phyloP scores from a whole-genome alignment of 208 protist species.

The Trypanosoma platydactyli region DNA sequence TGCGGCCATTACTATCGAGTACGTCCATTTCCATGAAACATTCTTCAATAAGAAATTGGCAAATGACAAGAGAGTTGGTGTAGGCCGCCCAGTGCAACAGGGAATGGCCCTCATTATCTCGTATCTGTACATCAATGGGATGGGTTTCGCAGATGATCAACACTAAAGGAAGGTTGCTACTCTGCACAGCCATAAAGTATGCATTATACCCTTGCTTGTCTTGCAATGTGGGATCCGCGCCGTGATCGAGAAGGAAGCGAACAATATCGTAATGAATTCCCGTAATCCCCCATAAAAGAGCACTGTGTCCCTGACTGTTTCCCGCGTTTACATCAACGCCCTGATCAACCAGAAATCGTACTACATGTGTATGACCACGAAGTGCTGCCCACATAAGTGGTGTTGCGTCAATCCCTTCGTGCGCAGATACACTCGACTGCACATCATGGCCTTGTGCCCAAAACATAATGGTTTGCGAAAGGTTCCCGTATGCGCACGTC shows the following conservation, averaged over 20 bases:
- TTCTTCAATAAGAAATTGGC: slow-evolving; percentile 73
- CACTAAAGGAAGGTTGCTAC: slow-evolving; percentile 44
- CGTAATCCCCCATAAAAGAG: slow-evolving; percentile 64
- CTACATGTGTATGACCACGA: slow-evolving; percentile 54
- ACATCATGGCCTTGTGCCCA: slow-evolving; percentile 62
- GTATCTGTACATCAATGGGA: slow-evolving; percentile 37
- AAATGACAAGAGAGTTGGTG: slow-evolving; percentile 49
- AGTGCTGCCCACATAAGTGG: slow-evolving; percentile 74
- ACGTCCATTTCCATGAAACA: slow-evolving; percentile 52
- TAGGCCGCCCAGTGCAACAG: slow-evolving; percentile 84
- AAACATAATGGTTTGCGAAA: slow-evolving; percentile 46
- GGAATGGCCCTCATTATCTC: slow-evolving; percentile 61
- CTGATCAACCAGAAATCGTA: slow-evolving; percentile 72
- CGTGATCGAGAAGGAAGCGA: slow-evolving; percentile 66
- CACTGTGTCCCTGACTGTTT: slow-evolving; percentile 62
- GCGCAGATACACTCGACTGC: slow-evolving; percentile 28
- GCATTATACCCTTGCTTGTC: slow-evolving; percentile 66
- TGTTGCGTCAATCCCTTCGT: slow-evolving; percentile 59
- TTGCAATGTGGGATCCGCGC: slow-evolving; percentile 47
- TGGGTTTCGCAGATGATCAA: slow-evolving; percentile 58
- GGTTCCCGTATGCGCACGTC: slow-evolving; percentile 63
- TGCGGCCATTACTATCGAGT: slow-evolving; percentile 56
- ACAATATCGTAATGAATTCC: slow-evolving; percentile 44
- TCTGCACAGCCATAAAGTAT: slow-evolving; percentile 65
- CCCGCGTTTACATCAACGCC: slow-evolving; percentile 39